phyloP scores from a whole-genome alignment of 2,329 filamentous ascomycete species.

The Hymenoscyphus fructigenus region DNA sequence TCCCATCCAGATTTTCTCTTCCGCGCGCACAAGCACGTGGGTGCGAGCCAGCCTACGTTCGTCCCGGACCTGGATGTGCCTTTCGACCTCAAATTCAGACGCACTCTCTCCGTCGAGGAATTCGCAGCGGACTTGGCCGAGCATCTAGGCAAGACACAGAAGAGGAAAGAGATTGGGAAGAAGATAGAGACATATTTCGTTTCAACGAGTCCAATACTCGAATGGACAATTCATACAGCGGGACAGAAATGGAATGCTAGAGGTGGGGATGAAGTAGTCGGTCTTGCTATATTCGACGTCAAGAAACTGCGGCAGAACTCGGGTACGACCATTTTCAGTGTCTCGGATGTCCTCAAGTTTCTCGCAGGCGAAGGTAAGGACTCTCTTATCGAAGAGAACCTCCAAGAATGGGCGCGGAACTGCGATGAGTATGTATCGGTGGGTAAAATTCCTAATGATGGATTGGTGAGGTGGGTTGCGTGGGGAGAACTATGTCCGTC shows the following conservation, averaged over 20 bases:
- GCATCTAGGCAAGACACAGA: not conserved
- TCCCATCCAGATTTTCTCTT: not conserved
- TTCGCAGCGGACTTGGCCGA: not conserved
- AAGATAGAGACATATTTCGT: slow-evolving; percentile 10
- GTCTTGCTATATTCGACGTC: not conserved
- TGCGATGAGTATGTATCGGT: not conserved
- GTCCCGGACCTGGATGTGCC: not conserved
- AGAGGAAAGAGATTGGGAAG: not conserved
- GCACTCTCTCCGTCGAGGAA: not conserved
- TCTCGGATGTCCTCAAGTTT: not conserved
- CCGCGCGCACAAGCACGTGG: not conserved
- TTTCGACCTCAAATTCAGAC: not conserved
- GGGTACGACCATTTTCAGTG: not conserved
- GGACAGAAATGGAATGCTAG: not conserved
- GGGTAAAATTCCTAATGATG: not conserved
- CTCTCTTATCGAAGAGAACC: not conserved
- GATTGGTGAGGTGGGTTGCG: not conserved
- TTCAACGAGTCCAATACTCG: slow-evolving; percentile 6
- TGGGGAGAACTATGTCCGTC: not conserved
- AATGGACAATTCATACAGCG: slow-evolving; percentile 10
- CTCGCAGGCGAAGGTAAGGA: not conserved
- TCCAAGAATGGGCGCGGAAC: not conserved
- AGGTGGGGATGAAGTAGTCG: not conserved
- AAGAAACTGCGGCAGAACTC: not conserved
- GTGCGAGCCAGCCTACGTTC: not conserved